These are phyloP conservation scores for Eimeria acervulina DNA, from an alignment of 169 alveolate genomes.

Conservation along the genomic window DNA sequence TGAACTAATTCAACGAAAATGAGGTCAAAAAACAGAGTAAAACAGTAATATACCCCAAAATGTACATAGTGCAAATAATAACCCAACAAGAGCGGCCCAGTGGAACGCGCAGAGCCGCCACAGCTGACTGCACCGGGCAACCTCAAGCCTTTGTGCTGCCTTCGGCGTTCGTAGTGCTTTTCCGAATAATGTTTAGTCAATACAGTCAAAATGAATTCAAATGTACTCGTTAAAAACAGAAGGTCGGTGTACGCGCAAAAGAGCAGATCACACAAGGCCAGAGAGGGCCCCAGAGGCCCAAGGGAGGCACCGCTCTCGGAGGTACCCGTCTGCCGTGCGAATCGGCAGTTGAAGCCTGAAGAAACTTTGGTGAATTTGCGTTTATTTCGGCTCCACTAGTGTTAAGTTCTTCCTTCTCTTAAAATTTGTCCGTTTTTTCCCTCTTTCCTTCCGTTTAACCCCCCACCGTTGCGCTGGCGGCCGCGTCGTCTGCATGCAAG, in stretches of 20 bases:
- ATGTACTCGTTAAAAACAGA: not conserved
- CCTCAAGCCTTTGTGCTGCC: not conserved
- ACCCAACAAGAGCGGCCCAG: not conserved
- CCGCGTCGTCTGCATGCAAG: conserved; percentile 44
- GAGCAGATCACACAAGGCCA: not conserved
- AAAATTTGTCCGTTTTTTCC: not conserved
- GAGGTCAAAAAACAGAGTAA: not conserved
- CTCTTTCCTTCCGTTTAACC: not conserved
- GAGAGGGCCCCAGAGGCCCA: conserved; percentile 27
- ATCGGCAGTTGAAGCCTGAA: not conserved
- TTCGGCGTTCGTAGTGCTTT: not conserved
- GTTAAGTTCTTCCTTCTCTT: not conserved
- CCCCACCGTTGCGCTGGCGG: not conserved
- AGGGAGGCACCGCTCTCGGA: conserved; percentile 44
- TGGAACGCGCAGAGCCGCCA: not conserved
- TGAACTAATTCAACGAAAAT: not conserved
- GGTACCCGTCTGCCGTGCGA: not conserved
- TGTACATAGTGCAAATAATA: not conserved
- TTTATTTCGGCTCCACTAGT: not conserved
- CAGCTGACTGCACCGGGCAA: conserved; percentile 46
- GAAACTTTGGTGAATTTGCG: not conserved
- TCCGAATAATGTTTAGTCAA: too few species aligned
- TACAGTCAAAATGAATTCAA: not conserved
- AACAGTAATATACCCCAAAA: not conserved
- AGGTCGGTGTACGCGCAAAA: not conserved